Evolutionary conservation across 164 flowering plant genomes (phyloP).

Genomic region (Piper longum): DNA sequence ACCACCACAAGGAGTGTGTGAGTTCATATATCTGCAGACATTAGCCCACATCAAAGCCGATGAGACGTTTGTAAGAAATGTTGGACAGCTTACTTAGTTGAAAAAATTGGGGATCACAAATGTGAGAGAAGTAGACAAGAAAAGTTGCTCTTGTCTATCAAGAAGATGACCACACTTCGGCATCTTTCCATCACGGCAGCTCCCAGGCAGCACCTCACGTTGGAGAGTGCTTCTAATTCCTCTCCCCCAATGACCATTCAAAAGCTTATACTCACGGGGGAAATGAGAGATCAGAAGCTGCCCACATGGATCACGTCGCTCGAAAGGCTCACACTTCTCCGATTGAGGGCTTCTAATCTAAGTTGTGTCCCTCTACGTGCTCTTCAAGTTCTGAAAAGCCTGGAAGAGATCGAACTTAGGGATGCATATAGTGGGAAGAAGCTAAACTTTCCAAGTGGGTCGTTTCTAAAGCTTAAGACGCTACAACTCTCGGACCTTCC

Average conservation of each 20-base stretch:
- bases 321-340: not conserved
- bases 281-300: not conserved
- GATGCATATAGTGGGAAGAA: slow-evolving; percentile 15
- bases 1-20: not conserved
- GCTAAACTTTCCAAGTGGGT: slow-evolving; percentile 13
- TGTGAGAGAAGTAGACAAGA: not conserved
- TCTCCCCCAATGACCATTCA: not conserved
- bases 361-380: not conserved
- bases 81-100: slow-evolving; percentile 2
- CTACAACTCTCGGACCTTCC: slow-evolving; percentile 13
- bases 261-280: slow-evolving; percentile 1
- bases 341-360: not conserved
- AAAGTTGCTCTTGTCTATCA: slow-evolving; percentile 2
- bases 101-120: slow-evolving; percentile 1
- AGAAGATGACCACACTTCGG: slow-evolving; percentile 5
- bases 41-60: not conserved
- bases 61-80: not conserved
- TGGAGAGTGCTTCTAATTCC: slow-evolving; percentile 3
- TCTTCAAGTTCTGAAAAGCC: slow-evolving; percentile 2
- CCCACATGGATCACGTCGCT: slow-evolving; percentile 2
- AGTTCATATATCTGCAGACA: not conserved
- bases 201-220: slow-evolving; percentile 1
- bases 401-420: slow-evolving; percentile 17
- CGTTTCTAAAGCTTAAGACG: slow-evolving; percentile 21
- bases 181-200: not conserved